Percentiles rank a stretch among this genome's conserved stretches.
Evolutionary conservation across 345 rosid genomes (phyloP).

Genomic region (Rhodomyrtus tomentosa): DNA sequence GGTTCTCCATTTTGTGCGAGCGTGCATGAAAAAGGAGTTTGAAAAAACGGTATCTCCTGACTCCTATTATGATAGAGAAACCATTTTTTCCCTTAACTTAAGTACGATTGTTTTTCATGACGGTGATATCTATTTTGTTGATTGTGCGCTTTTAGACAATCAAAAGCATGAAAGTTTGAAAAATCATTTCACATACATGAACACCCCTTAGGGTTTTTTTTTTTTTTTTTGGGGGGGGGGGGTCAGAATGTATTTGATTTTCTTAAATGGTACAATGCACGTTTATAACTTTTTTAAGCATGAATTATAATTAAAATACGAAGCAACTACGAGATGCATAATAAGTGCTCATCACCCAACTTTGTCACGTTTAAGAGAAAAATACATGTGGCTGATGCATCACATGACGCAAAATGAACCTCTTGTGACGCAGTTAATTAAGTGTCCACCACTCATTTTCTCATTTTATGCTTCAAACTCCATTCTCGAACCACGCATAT

Average conservation of each 20-base stretch:
- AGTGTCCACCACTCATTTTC: background rate
- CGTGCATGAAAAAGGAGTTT: too few species aligned
- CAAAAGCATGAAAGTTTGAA: background rate
- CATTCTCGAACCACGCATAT: background rate
- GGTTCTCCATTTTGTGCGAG: too few species aligned
- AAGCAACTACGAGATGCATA: background rate
- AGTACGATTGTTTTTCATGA: background rate
- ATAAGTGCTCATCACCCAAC: background rate
- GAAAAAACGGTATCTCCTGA: too few species aligned
- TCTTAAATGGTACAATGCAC: background rate
- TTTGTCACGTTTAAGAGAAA: background rate
- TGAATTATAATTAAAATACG: background rate
- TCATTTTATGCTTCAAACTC: background rate
- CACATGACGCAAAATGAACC: background rate
- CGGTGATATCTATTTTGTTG: background rate
- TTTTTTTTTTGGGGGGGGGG: too few species aligned
- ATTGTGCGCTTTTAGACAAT: background rate
- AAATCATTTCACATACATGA: background rate
- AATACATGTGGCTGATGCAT: background rate
- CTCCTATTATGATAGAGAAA: too few species aligned
- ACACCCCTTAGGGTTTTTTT: background rate
- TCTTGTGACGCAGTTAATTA: background rate
- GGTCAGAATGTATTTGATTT: background rate
- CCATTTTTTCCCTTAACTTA: too few species aligned
- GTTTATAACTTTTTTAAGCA: background rate